Conservation (phyloP, 352 stramenopile genomes). For the Phytophthora colocasiae region DNA sequence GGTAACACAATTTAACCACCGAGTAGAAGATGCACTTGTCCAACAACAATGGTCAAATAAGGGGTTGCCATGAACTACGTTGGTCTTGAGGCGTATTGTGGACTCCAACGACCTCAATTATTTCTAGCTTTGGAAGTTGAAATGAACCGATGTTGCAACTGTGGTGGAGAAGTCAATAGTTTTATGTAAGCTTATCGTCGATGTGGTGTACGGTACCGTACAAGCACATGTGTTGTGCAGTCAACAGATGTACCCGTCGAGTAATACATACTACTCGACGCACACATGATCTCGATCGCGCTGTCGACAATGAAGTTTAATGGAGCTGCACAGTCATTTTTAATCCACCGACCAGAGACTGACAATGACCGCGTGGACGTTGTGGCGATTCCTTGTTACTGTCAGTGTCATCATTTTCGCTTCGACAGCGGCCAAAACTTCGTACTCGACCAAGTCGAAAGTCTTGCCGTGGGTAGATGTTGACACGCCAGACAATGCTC, state of each 20-base stretch:
- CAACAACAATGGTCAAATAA: constrained; percentile 2
- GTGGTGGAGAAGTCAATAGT: too few species aligned
- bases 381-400: constrained; percentile 4
- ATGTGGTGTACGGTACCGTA: too few species aligned
- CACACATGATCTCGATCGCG: background rate
- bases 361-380: background rate
- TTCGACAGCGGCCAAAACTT: background rate
- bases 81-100: too few species aligned
- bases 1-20: constrained; percentile 14
- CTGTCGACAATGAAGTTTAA: background rate
- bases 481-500: constrained; percentile 39
- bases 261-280: constrained; percentile 13
- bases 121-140: too few species aligned
- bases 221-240: background rate
- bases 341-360: background rate
- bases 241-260: background rate
- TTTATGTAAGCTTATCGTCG: too few species aligned
- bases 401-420: background rate
- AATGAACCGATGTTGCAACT: too few species aligned
- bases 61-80: background rate
- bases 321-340: constrained; percentile 2
- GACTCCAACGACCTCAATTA: too few species aligned
- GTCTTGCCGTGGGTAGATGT: constrained; percentile 61
- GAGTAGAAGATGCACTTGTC: constrained; percentile 20
- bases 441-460: constrained; percentile 20